Evolutionary conservation across 2,329 filamentous ascomycete species (phyloP), one percentile per base, ranked within the genome.

Genomic region (Ilyonectria mors-panacis): DNA sequence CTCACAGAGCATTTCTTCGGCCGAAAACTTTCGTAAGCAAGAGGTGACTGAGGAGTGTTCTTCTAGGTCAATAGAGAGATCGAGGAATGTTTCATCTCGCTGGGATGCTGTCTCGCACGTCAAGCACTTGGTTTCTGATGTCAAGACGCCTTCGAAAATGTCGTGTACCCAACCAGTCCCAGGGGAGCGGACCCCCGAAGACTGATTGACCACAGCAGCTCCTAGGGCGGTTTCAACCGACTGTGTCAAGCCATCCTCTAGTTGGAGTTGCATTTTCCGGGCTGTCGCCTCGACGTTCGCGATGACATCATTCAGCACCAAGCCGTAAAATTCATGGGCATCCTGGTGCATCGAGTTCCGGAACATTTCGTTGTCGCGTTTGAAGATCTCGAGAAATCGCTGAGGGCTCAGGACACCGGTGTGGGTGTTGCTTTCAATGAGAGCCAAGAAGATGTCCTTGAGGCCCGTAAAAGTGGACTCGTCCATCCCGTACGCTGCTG

Each of bases 1-100:
- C 83, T 99, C 96, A 78, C 96, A 98, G 65, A 99, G 87, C 94
- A 98, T 98, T 81, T 99, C 96, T 76, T 98, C 96, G 51, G 96
- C 94, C 0, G 96, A 99, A 77, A 99, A 99, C 76, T 98, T 97
- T 66, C 94, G 89, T 70, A 99, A 83, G 79, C 96, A 99, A 28
- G 96, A 95, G 3, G 96, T 98, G 4, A 99, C 96, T 0, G 96
- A 99, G 0, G 95, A 95, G 79, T 98, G 94, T 77, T 98, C 92
- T 72, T 97, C 94, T 13, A 99, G 85, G 80, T 99, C 96, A 62
- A 99, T 97, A 0, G 96, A 98, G 21, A 99, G 84, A 81, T 99
- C 96, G 56, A 99, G 84, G 77, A 99, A 99, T 0, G 94, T 94
- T 82, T 99, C 96, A 78, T 99, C 95, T 78, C 96, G 88, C 78